Percentiles rank a stretch among this genome's conserved stretches.
phyloP scores from a whole-genome alignment of 495 filamentous ascomycete species.

The Emericellopsis terricola region DNA sequence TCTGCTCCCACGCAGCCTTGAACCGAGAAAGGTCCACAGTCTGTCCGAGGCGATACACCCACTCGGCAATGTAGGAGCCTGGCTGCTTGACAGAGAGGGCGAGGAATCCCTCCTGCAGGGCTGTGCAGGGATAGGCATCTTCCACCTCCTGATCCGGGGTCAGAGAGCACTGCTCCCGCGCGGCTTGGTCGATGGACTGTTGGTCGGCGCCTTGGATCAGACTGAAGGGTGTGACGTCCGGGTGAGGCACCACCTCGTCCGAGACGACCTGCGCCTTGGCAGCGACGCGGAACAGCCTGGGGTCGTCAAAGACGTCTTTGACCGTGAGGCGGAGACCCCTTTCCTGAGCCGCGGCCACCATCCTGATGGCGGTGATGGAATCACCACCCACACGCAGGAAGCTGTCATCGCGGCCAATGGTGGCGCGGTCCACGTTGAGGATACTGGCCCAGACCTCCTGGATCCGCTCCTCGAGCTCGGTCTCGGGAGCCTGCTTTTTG shows the following conservation, averaged over 20 bases:
- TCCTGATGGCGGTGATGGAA: neutral
- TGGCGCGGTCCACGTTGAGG: slow-evolving; percentile 9
- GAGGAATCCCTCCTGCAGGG: neutral
- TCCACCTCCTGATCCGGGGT: neutral
- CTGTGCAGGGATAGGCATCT: slow-evolving; percentile 1
- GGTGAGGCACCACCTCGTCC: no score
- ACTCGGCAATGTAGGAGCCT: neutral
- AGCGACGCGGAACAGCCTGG: neutral
- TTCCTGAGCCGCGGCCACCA: neutral
- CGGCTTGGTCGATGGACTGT: no score
- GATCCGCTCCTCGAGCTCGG: slow-evolving; percentile 2
- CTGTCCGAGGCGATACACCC: neutral
- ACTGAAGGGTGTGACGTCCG: neutral
- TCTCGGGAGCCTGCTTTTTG: slow-evolving; percentile 17
- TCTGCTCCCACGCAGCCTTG: neutral
- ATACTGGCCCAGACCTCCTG: neutral
- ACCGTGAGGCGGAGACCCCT: neutral
- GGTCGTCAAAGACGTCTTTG: slow-evolving; percentile 1
- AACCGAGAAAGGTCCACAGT: neutral
- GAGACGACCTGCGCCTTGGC: no score
- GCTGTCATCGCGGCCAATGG: slow-evolving; percentile 1
- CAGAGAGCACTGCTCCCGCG: neutral
- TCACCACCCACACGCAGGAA: slow-evolving; percentile 1
- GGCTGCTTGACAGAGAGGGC: neutral
- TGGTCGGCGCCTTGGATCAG: neutral